Evolutionary conservation across 768 basidiomycete species (phyloP), one percentile per base, ranked within the genome.

Genomic region (Gloeophyllum trabeum): DNA sequence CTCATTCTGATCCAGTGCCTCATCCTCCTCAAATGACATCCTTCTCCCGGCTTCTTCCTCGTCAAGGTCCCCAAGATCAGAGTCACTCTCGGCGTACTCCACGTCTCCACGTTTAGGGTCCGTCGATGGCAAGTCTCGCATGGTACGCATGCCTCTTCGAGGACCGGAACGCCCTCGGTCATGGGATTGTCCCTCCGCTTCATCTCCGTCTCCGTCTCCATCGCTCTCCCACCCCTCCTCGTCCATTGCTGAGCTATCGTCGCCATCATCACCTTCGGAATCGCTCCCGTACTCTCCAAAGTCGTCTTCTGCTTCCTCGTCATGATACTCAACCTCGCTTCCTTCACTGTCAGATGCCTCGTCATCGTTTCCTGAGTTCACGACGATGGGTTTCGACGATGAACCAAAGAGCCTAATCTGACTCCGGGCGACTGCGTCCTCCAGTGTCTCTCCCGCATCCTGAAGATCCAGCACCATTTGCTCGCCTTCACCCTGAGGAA

Each of bases 401-500:
- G 82, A 75, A 13, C 79, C 88, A 25, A 98, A 77, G 2, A 99
- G 70, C 25, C 75, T 71, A 46, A 99, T 92, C 44, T 85, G 74
- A 51, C 87, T 89, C 43, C 73, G 72, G 14, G 80, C 73, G 23
- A 98, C 80, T 5, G 70, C 75, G 50, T 92, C 91, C 46, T 81
- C 92, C 22, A 99, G 78, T 0, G 93, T 97, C 2, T 67, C 61
- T 22, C 66, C 63, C 16, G 81, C 86, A 47, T 92, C 96, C 59
- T 99, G 96, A 12, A 99, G 69, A 57, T 89, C 86, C 71, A 97
- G 86, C 10, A 99, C 91, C 96, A 99, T 98, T 57, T 81, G 75
- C 56, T 97, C 94, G 13, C 96, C 96, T 60, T 96, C 94, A 6
- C 93, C 94, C 54, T 85, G 85, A 3, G 70, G 70, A 37, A 73